A percentile compares a stretch with the other conserved stretches of the same genome.
phyloP scores from a whole-genome alignment of 2,329 filamentous ascomycete genomes.

The Botryotinia calthae region DNA sequence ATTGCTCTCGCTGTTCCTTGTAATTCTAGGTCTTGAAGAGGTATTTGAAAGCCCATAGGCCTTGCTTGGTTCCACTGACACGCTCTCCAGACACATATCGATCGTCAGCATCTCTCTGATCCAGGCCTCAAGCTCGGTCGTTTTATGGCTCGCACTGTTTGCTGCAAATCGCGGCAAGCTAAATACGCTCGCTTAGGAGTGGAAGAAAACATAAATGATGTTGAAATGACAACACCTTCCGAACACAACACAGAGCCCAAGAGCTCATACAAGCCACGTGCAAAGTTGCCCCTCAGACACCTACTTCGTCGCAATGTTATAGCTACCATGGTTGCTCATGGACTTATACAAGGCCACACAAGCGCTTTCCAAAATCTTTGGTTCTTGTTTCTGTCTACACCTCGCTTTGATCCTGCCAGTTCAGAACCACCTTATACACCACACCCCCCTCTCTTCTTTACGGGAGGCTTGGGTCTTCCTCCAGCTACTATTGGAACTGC shows the following conservation, averaged over 20 bases:
- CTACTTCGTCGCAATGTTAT: neutral
- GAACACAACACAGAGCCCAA: neutral
- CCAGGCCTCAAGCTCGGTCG: neutral
- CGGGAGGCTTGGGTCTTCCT: neutral
- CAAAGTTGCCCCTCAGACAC: neutral
- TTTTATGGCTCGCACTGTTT: neutral
- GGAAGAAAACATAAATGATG: neutral
- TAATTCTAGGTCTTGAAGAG: neutral
- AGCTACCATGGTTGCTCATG: neutral
- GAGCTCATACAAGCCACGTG: neutral
- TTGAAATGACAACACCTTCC: neutral
- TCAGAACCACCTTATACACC: neutral
- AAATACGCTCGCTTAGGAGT: neutral
- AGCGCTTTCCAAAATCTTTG: neutral
- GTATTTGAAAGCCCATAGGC: neutral
- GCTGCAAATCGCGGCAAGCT: neutral
- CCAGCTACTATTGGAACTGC: neutral
- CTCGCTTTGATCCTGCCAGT: neutral
- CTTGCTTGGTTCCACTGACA: neutral
- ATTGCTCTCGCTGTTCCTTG: neutral
- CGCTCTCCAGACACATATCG: neutral
- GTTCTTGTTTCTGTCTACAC: neutral
- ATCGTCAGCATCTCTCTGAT: slow-evolving; percentile 4
- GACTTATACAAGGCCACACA: neutral
- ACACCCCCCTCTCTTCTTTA: neutral